Base-by-base conservation (phyloP, 805 yeast species). In the Kluyveromyces starmeri region DNA sequence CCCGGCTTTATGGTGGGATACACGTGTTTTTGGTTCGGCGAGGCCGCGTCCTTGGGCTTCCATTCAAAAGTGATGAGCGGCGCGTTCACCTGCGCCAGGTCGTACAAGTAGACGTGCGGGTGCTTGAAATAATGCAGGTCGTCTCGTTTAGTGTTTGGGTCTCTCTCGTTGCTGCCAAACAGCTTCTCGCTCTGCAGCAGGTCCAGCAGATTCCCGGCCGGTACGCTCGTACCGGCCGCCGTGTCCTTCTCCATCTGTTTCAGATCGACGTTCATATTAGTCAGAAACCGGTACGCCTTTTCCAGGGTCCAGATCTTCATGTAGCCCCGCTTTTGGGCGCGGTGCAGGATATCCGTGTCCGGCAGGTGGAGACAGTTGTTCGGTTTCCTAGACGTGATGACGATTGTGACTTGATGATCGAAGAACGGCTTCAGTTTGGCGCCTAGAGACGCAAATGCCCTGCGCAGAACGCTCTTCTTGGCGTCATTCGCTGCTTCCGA, bases 271-370 rank as follows among this genome's bases (percentile, higher is more conserved):
- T 74, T 76, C 47, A 83, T 61, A 54, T 83, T 74, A 41, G 68
- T 71, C 55, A 86, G 67, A 50, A 88, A 88, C 34, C 95, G 63
- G 48, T 76, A 71, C 2, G 88, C 85, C 56, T 88, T 89, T 37
- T 84, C 94, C 48, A 73, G 78, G 25, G 79, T 74, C 96, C 96
- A 89, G 16, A 88, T 81, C 55, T 88, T 84, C 55, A 81, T 71
- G 40, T 73, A 75, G 34, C 67, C 68, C 27, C 48, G 51, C 32
- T 64, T 65, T 20, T 61, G 55, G 4, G 88, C 94, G 42, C 74
- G 70, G 35, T 71, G 65, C 45, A 85, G 70, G 7, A 84, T 75
- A 53, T 88, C 94, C 39, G 58, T 50, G 43, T 71, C 57, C 46
- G 58, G 41, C 51, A 77, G 72, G 9, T 53, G 65, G 26, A 36